phyloP scores from a whole-genome alignment of 129 eudicot genomes.

The Lactuca sativa region DNA sequence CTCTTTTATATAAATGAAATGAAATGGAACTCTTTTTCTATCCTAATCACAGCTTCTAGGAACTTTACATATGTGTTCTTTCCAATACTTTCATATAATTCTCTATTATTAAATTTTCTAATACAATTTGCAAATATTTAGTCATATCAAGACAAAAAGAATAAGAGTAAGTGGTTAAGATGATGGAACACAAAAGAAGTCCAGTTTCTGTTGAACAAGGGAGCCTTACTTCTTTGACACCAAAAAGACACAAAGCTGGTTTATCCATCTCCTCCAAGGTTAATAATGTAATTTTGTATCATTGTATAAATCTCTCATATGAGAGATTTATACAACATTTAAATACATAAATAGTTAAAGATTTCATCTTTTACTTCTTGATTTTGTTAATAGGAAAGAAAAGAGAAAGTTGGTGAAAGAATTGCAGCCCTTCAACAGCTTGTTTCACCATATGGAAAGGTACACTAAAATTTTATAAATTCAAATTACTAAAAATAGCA shows the following conservation, averaged over 20 bases:
- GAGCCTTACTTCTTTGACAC: constrained; percentile 53
- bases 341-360: not conserved
- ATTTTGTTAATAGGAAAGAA: constrained; percentile 57
- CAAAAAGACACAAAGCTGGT: constrained; percentile 70
- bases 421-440: constrained; percentile 85
- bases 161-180: constrained; percentile 22
- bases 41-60: constrained; percentile 21
- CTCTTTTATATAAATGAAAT: not conserved
- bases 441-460: constrained; percentile 95
- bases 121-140: not conserved
- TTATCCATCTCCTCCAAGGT: constrained; percentile 44
- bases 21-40: not conserved
- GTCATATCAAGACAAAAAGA: constrained; percentile 23
- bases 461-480: constrained; percentile 13
- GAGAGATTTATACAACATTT: not conserved
- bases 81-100: not conserved
- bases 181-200: constrained; percentile 82
- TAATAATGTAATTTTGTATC: not conserved
- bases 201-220: constrained; percentile 65
- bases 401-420: constrained; percentile 82
- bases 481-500: not conserved
- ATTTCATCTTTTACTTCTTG: not conserved
- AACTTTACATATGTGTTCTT: constrained; percentile 11
- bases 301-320: too few species aligned
- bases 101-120: too few species aligned